These are phyloP conservation scores for Penicillium sp. DNA, from an alignment of 2,329 filamentous ascomycete genomes.

Conservation along the genomic window DNA sequence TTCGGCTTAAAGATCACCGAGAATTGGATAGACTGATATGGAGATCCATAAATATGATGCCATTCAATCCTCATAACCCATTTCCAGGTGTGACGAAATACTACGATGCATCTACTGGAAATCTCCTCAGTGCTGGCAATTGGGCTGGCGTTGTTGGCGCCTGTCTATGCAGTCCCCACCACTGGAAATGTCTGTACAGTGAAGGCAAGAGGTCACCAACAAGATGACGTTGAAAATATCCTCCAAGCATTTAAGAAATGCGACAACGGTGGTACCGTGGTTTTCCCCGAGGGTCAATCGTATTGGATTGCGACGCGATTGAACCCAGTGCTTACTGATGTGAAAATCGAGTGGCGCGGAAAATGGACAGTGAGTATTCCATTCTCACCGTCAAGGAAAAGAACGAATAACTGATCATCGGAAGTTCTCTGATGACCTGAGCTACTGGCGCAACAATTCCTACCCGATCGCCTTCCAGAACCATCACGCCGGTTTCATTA, in stretches of 20 bases:
- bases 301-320: slow-evolving; percentile 55
- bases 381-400: neutral
- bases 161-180: neutral
- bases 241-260: slow-evolving; percentile 43
- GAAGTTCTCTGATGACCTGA: slow-evolving; percentile 52
- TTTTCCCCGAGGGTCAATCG: slow-evolving; percentile 52
- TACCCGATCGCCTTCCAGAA: slow-evolving; percentile 59
- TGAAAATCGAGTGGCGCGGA: slow-evolving; percentile 55
- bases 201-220: slow-evolving; percentile 37
- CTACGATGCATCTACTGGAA: neutral
- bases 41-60: neutral
- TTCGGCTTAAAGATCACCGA: neutral
- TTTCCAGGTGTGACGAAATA: neutral
- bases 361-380: slow-evolving; percentile 48
- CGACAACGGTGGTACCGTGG: slow-evolving; percentile 44
- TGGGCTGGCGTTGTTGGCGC: neutral
- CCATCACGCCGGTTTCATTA: slow-evolving; percentile 55
- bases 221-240: slow-evolving; percentile 45
- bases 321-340: slow-evolving; percentile 53
- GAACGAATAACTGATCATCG: neutral
- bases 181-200: slow-evolving; percentile 39
- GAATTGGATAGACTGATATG: neutral
- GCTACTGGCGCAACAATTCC: slow-evolving; percentile 57
- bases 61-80: no score
- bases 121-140: neutral